Evolutionary conservation across 1,284 basidiomycete species (phyloP).

Genomic region (Cryptococcus sp.): DNA sequence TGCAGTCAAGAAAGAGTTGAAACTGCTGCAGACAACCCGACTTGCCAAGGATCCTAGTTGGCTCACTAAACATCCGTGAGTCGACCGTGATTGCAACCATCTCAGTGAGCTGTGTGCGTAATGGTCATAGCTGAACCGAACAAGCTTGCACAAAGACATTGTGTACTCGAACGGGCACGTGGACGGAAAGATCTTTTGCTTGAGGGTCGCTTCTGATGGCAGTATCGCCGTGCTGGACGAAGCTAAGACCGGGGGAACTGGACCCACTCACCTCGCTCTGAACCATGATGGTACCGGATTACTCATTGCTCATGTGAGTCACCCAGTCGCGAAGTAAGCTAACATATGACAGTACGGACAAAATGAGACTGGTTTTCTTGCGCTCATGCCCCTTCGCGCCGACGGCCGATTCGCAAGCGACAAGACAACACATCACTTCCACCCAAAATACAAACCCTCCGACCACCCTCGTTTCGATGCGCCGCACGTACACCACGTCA

Average conservation of each 20-base stretch:
- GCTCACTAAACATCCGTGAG: slow-evolving; percentile 3
- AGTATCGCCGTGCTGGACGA: slow-evolving; percentile 2
- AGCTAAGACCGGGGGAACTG: neutral
- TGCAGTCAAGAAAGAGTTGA: neutral
- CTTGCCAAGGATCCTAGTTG: slow-evolving; percentile 5
- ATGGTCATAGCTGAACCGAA: neutral
- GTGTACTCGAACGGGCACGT: slow-evolving; percentile 9
- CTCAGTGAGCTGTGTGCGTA: neutral
- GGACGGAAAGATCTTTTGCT: slow-evolving; percentile 5
- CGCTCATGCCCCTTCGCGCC: neutral
- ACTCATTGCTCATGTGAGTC: neutral
- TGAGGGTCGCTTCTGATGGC: neutral
- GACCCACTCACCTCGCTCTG: slow-evolving; percentile 5
- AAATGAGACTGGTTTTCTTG: neutral
- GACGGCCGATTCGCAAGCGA: neutral
- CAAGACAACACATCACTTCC: neutral
- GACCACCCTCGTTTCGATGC: slow-evolving; percentile 1
- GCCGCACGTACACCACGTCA: slow-evolving; percentile 3
- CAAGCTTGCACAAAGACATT: slow-evolving; percentile 2
- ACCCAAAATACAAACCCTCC: neutral
- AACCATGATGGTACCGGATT: neutral
- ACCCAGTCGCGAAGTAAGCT: neutral
- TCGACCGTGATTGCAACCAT: neutral
- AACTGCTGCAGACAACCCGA: neutral
- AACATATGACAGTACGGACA: neutral